Base-by-base conservation (phyloP, 768 basidiomycete species). In the Vishniacozyma victoriae region DNA sequence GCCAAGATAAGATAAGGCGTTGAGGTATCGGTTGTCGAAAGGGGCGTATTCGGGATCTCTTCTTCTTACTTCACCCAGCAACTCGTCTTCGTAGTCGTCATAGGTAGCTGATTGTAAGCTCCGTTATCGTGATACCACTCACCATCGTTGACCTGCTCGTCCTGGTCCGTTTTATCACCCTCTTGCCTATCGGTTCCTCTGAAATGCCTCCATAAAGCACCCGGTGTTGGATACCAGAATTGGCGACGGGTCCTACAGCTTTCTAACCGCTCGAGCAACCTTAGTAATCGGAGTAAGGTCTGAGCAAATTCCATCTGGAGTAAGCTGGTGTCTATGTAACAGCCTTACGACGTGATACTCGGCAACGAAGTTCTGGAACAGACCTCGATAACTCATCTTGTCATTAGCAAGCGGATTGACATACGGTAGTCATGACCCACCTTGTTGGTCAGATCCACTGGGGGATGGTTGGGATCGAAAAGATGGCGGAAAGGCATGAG, bases 1-100 rank as follows among this genome's bases (percentile, higher is more conserved):
- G 3, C 57, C 48, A 6, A 66, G 27, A 5, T 53, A 50, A 16
- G 62, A 58, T 0, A 69, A 22, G 5, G 35, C 41, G 48, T 61
- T 57, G 7, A 71, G 48, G 4, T 38, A 23, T 9, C 52, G 53
- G 15, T 44, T 60, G 12, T 60, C 52, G 35, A 64, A 69, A 5
- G 69, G 65, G 26, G 52, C 52, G 29, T 60, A 62, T 40, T 71
- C 69, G 1, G 69, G 67, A 41, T 71, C 55, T 22, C 69, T 51
- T 14, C 49, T 50, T 31, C 57, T 62, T 6, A 59, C 69, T 18
- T 51, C 57, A 3, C 69, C 67, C 2, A 70, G 57, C 4, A 57
- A 18, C 9, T 49, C 51, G 16, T 55, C 58, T 9, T 49, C 50
- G 16, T 50, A 48, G 7, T 58, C 50, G 23, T 46, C 33, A 23